A percentile compares a stretch with the other conserved stretches of the same genome.
Evolutionary conservation across 2,329 filamentous ascomycete genomes (phyloP).

Genomic region (Bertia moriformis): DNA sequence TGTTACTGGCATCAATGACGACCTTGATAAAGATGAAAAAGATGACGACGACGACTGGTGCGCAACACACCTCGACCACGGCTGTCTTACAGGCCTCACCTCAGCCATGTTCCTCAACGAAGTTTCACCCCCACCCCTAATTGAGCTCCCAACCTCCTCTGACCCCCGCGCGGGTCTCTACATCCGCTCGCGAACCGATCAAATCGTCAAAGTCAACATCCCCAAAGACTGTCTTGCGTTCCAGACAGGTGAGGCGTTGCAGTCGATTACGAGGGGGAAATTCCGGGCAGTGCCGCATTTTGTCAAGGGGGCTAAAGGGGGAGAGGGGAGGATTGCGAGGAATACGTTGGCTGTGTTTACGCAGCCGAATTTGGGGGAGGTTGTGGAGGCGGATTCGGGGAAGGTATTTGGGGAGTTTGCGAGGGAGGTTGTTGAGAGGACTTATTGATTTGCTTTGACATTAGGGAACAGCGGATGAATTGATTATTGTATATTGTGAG

Average conservation of each 20-base stretch:
- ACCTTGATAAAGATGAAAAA: slow-evolving; percentile 2
- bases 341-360: slow-evolving; percentile 65
- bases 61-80: slow-evolving; percentile 52
- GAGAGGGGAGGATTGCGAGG: slow-evolving; percentile 27
- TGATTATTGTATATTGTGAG: no score
- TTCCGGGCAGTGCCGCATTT: slow-evolving; percentile 63
- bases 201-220: slow-evolving; percentile 54
- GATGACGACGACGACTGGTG: slow-evolving; percentile 55
- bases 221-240: slow-evolving; percentile 57
- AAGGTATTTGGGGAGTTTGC: slow-evolving; percentile 37
- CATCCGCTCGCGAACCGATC: slow-evolving; percentile 48
- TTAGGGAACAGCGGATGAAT: no score
- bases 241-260: slow-evolving; percentile 56
- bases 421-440: not conserved
- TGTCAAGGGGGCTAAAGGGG: slow-evolving; percentile 40
- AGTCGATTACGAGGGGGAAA: slow-evolving; percentile 51
- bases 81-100: slow-evolving; percentile 58
- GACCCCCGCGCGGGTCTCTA: slow-evolving; percentile 55
- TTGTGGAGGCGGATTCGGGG: slow-evolving; percentile 36
- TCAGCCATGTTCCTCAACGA: slow-evolving; percentile 63
- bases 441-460: not conserved
- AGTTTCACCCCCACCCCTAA: slow-evolving; percentile 19
- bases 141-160: slow-evolving; percentile 42
- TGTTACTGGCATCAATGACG: not conserved
- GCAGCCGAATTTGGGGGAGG: slow-evolving; percentile 53